phyloP scores from a whole-genome alignment of 192 early-diverging fungal species.

The Backusella parvicylindrica region DNA sequence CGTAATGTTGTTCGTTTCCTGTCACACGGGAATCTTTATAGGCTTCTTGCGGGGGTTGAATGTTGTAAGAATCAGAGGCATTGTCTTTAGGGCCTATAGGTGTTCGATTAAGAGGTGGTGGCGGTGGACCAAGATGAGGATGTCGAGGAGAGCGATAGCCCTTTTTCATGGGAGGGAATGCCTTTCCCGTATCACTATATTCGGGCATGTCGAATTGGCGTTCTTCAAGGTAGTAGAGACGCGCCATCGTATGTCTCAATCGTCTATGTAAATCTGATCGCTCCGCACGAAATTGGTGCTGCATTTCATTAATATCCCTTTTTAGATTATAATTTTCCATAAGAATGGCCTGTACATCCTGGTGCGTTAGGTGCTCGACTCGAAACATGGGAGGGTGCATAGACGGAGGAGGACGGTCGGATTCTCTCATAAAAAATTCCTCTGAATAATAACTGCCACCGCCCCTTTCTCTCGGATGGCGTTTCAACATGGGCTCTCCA shows the following conservation, averaged over 20 bases:
- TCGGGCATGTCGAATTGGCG: not conserved
- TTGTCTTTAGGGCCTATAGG: not conserved
- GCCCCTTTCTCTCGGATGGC: not conserved
- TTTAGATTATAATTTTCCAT: slow-evolving; percentile 1
- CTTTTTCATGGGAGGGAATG: not conserved
- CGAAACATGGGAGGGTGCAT: not conserved
- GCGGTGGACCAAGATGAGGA: not conserved
- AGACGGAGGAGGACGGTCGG: not conserved
- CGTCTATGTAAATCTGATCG: not conserved
- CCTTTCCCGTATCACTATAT: not conserved
- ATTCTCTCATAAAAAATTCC: not conserved
- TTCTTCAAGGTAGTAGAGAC: not conserved
- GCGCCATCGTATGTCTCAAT: not conserved
- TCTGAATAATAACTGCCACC: not conserved
- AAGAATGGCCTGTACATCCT: not conserved
- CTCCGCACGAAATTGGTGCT: not conserved
- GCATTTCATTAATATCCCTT: not conserved
- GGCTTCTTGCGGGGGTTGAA: not conserved
- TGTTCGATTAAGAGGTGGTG: not conserved
- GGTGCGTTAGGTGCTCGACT: not conserved
- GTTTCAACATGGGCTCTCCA: not conserved
- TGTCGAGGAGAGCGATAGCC: not conserved
- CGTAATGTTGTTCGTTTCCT: not conserved
- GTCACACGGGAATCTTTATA: not conserved
- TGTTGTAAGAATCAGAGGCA: not conserved